These are phyloP conservation scores for Podila minutissima DNA, from an alignment of 192 early-diverging fungal species.

Conservation along the genomic window DNA sequence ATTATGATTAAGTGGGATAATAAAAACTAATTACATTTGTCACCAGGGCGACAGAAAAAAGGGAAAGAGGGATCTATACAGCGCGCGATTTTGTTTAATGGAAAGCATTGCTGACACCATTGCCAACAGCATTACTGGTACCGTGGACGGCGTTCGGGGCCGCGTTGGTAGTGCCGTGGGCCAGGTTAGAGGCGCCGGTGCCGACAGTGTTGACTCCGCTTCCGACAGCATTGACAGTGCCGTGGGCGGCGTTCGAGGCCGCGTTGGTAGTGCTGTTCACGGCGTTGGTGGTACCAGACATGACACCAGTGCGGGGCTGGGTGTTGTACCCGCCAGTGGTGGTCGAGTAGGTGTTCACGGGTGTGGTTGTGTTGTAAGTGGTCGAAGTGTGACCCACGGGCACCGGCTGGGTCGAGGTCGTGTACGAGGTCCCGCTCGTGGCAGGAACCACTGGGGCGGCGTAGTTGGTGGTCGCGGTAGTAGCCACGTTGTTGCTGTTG, in stretches of 20 bases:
- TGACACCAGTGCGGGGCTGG: slow-evolving; percentile 16
- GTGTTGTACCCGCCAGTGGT: slow-evolving; percentile 8
- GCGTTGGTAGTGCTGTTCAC: background rate
- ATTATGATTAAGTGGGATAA: background rate
- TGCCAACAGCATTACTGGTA: background rate
- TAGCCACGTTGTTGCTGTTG: background rate
- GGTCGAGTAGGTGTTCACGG: background rate
- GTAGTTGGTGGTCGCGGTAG: background rate
- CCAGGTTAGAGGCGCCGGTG: background rate
- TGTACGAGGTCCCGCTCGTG: background rate
- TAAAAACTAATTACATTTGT: background rate
- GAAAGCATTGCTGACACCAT: background rate
- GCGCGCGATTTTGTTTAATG: background rate
- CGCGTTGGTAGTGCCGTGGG: background rate
- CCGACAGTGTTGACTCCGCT: background rate
- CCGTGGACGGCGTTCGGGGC: background rate
- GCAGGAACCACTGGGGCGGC: background rate
- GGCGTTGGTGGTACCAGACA: background rate
- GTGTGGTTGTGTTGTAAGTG: slow-evolving; percentile 5
- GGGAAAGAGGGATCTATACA: background rate
- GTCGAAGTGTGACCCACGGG: background rate
- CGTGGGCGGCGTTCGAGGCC: background rate
- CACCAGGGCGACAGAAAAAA: background rate
- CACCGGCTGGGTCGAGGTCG: background rate
- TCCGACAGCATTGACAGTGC: background rate